Evolutionary conservation across 352 stramenopile genomes (phyloP).

Genomic region (Achlya hypogyna): DNA sequence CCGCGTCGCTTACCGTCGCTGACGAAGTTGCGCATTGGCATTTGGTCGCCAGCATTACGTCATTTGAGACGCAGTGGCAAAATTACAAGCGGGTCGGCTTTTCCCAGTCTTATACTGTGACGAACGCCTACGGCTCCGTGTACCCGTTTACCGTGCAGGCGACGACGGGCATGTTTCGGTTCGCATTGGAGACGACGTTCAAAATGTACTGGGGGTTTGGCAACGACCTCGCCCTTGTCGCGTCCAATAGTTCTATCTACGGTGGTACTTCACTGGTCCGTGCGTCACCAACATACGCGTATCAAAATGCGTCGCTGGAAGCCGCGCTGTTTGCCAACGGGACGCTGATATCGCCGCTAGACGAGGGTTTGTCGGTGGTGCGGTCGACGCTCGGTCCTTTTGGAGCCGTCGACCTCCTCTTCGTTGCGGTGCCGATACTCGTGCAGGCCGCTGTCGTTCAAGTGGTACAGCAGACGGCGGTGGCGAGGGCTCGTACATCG

Average conservation of each 20-base stretch:
- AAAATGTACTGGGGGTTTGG: slow-evolving; percentile 18
- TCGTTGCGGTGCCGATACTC: neutral
- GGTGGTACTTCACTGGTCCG: neutral
- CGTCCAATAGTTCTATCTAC: neutral
- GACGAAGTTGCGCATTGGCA: neutral
- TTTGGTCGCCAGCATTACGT: neutral
- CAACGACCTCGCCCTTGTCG: neutral
- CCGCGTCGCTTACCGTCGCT: neutral
- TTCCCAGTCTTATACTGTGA: neutral
- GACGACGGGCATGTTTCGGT: neutral
- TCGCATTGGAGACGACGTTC: neutral
- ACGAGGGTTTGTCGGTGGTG: neutral
- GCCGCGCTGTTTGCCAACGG: neutral
- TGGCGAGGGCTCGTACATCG: no score
- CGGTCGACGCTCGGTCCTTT: neutral
- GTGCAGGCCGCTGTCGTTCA: no score
- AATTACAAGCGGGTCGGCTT: neutral
- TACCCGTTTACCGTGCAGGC: neutral
- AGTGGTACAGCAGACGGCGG: neutral
- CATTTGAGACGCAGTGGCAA: slow-evolving; percentile 2
- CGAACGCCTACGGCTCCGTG: neutral
- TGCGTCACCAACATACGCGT: neutral
- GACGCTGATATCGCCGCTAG: neutral
- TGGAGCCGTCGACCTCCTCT: neutral
- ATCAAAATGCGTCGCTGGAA: neutral